Conservation (phyloP, 768 basidiomycete genomes). For the Serpula lacrymans region DNA sequence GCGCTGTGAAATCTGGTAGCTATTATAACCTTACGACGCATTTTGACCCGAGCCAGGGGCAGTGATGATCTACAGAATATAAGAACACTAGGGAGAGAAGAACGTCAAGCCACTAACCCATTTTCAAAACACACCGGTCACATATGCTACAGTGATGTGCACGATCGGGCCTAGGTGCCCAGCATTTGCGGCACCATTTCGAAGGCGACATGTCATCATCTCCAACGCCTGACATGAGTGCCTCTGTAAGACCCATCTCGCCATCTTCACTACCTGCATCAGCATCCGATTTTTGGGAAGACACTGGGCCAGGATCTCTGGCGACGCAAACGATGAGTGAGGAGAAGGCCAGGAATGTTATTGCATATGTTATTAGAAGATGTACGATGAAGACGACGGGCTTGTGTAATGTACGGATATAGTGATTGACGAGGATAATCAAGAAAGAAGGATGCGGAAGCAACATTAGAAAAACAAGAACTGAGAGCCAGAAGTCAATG, state of each 20-base stretch:
- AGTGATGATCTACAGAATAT: conserved; percentile 68
- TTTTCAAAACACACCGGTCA: conserved; percentile 77
- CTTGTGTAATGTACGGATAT: conserved; percentile 52
- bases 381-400: conserved; percentile 49
- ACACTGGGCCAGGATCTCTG: conserved; percentile 72
- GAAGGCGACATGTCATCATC: conserved; percentile 53
- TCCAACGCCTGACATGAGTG: conserved; percentile 45
- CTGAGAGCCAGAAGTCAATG: conserved; percentile 31
- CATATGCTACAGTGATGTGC: conserved; percentile 77
- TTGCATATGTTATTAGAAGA: conserved; percentile 54
- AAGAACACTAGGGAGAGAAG: neutral
- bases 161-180: conserved; percentile 75
- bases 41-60: conserved; percentile 75
- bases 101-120: conserved; percentile 53
- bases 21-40: conserved; percentile 60
- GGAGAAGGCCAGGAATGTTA: conserved; percentile 66
- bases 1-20: neutral
- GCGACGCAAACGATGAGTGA: conserved; percentile 71
- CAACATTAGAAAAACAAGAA: conserved; percentile 53
- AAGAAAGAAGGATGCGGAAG: conserved; percentile 75
- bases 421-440: conserved; percentile 62
- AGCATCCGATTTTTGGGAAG: conserved; percentile 19
- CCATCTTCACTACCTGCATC: conserved; percentile 25
- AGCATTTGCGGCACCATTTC: conserved; percentile 78
- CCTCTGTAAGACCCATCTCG: conserved; percentile 53